Evolutionary conservation across 2,329 filamentous ascomycete genomes (phyloP).

Genomic region (Paradendryphiella salina): DNA sequence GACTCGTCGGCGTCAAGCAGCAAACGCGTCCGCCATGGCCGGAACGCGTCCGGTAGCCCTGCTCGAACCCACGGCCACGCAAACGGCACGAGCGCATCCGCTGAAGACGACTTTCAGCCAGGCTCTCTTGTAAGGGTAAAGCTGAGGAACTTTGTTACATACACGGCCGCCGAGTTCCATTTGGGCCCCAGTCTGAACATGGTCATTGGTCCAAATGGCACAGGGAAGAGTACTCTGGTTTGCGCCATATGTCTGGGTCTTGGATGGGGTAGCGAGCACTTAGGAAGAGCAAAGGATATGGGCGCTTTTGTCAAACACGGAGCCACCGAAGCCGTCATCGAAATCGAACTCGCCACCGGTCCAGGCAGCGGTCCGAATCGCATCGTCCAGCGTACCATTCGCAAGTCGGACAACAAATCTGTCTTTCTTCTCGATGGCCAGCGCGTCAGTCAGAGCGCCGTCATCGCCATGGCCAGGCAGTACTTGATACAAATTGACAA

Average conservation of each 20-base stretch:
- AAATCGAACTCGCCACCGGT: constrained; percentile 81
- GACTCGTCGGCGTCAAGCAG: constrained; percentile 28
- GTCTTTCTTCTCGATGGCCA: constrained; percentile 77
- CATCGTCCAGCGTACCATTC: constrained; percentile 75
- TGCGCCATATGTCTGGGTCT: constrained; percentile 94
- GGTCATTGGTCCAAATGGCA: constrained; percentile 98
- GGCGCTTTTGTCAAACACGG: constrained; percentile 95
- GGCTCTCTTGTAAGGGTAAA: constrained; percentile 88
- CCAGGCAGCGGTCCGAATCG: constrained; percentile 64
- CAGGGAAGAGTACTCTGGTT: constrained; percentile 94
- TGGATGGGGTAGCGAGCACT: constrained; percentile 71
- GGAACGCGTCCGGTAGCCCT: constrained; percentile 36
- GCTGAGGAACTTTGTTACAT: constrained; percentile 90
- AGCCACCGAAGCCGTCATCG: constrained; percentile 73
- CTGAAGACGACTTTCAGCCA: constrained; percentile 54
- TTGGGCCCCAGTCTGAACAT: constrained; percentile 94
- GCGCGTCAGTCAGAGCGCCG: constrained; percentile 61
- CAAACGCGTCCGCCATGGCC: constrained; percentile 39
- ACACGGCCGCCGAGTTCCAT: constrained; percentile 86
- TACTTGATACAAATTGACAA: constrained; percentile 97
- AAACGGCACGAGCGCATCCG: constrained; percentile 5
- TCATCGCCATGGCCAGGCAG: constrained; percentile 68
- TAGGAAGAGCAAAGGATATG: constrained; percentile 82
- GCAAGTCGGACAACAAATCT: constrained; percentile 77
- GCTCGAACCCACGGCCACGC: neutral